Evolutionary conservation across 345 rosid species (phyloP).

Genomic region (Psidium guajava): DNA sequence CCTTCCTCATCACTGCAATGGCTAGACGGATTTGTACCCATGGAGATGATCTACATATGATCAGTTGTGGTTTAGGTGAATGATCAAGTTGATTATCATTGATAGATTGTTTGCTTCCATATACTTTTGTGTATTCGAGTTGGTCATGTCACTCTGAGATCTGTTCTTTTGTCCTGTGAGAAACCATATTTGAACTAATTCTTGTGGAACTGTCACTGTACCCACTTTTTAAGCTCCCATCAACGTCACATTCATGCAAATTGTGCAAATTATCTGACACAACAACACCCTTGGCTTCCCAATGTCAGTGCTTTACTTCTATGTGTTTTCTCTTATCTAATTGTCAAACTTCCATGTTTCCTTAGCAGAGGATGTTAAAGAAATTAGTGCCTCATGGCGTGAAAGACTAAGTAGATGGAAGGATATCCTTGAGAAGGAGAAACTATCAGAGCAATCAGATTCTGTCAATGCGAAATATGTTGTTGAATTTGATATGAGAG

Average conservation of each 20-base stretch:
- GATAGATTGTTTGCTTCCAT: not conserved
- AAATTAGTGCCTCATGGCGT: conserved; percentile 51
- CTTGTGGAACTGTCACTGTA: not conserved
- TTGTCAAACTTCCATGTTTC: conserved; percentile 3
- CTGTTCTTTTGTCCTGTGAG: not conserved
- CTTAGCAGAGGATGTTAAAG: conserved; percentile 33
- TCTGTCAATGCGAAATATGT: conserved; percentile 58
- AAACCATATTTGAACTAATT: not conserved
- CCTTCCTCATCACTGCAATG: not conserved
- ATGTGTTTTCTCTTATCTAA: not conserved
- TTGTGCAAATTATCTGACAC: not conserved
- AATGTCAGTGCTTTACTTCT: not conserved
- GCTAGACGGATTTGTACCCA: not conserved
- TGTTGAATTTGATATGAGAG: conserved; percentile 97
- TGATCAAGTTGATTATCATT: not conserved
- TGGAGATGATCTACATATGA: not conserved
- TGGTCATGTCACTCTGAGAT: not conserved
- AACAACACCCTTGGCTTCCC: not conserved
- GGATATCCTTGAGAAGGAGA: conserved; percentile 57
- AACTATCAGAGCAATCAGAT: conserved; percentile 50
- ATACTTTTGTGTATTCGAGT: not conserved
- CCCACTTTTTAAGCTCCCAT: not conserved
- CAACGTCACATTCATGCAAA: not conserved
- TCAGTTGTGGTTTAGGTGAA: not conserved
- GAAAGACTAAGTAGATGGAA: conserved; percentile 69